These are phyloP conservation scores for Rhodotorula sphaerocarpa DNA, from an alignment of 768 basidiomycete genomes.

Conservation along the genomic window DNA sequence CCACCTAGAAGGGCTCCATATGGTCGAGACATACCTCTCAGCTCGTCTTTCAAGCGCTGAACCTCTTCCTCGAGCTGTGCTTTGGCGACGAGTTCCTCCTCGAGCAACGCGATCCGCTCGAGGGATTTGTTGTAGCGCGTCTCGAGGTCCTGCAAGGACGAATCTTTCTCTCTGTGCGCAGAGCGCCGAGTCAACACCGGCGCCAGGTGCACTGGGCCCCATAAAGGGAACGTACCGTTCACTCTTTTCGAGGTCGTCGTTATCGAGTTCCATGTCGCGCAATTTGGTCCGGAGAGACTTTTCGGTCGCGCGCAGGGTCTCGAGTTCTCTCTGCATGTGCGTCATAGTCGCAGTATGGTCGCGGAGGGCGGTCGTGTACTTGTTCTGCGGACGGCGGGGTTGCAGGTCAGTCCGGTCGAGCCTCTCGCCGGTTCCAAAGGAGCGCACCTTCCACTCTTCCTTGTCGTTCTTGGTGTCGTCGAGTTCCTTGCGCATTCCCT, in stretches of 20 bases:
- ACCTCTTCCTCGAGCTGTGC: conserved; percentile 80
- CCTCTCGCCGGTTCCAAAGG: too few relatives aligned
- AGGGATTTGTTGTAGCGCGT: conserved; percentile 79
- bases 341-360: conserved; percentile 77
- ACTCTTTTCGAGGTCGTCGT: conserved; percentile 91
- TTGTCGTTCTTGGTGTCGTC: conserved; percentile 68
- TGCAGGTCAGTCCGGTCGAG: too few relatives aligned
- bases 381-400: conserved; percentile 37
- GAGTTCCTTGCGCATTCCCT: conserved; percentile 40
- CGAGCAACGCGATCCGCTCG: conserved; percentile 93
- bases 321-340: conserved; percentile 84
- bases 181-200: too few relatives aligned
- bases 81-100: conserved; percentile 88
- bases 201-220: too few relatives aligned
- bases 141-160: conserved; percentile 51
- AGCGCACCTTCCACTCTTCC: conserved; percentile 96
- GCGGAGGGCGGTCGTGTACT: conserved; percentile 43
- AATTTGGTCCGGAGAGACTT: conserved; percentile 64
- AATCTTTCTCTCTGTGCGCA: conserved; percentile 41
- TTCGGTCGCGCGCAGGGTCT: conserved; percentile 66
- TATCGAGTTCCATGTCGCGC: conserved; percentile 90
- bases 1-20: background rate
- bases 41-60: conserved; percentile 83
- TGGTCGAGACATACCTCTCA: conserved; percentile 58
- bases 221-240: conserved; percentile 69